These are phyloP conservation scores for Rhodotorula mucilaginosa DNA, from an alignment of 1,284 basidiomycete genomes.

Conservation along the genomic window DNA sequence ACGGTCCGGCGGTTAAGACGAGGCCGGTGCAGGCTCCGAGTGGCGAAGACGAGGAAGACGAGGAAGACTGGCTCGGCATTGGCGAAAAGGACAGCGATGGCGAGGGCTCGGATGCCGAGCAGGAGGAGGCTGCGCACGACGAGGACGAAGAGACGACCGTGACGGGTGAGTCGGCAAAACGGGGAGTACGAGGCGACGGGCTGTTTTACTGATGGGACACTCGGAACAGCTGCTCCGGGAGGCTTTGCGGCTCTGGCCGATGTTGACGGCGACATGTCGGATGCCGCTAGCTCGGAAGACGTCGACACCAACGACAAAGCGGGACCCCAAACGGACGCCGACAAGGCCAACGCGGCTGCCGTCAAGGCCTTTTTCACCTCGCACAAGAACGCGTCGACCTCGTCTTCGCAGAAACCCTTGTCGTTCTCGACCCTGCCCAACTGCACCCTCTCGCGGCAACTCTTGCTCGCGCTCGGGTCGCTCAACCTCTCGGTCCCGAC, in stretches of 20 bases:
- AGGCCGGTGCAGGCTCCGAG: constrained; percentile 20
- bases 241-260: constrained; percentile 41
- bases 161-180: constrained; percentile 6
- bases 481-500: constrained; percentile 83
- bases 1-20: constrained; percentile 48
- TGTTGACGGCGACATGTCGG: constrained; percentile 35
- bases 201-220: background rate
- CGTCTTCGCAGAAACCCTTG: constrained; percentile 3
- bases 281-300: constrained; percentile 44
- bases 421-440: constrained; percentile 62
- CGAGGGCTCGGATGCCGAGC: constrained; percentile 23
- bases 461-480: constrained; percentile 78
- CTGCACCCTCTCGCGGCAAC: constrained; percentile 84
- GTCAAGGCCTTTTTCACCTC: constrained; percentile 56
- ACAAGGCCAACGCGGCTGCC: constrained; percentile 71
- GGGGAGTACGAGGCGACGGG: background rate
- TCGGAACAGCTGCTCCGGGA: constrained; percentile 5
- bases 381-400: constrained; percentile 34
- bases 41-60: constrained; percentile 40
- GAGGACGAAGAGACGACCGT: constrained; percentile 40
- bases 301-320: constrained; percentile 38
- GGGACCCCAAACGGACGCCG: constrained; percentile 5
- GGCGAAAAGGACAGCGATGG: constrained; percentile 21
- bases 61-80: constrained; percentile 40
- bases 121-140: constrained; percentile 50